Percentiles rank a stretch among this genome's conserved stretches.
Conservation (phyloP, 2,329 filamentous ascomycete species). For the Trichoderma pleuroti region DNA sequence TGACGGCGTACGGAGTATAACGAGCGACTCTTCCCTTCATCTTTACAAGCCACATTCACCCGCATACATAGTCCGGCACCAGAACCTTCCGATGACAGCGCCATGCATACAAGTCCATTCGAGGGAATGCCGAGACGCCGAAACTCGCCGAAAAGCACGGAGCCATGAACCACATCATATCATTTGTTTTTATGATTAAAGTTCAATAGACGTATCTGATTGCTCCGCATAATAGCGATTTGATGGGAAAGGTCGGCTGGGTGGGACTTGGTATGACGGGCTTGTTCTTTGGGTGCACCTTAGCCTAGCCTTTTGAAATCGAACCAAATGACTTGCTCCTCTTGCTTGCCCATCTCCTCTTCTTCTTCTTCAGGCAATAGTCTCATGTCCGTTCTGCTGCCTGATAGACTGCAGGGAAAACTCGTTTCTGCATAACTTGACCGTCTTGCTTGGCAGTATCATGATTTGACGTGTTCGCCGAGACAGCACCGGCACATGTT, state of each 20-base stretch:
- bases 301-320: background rate
- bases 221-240: background rate
- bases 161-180: background rate
- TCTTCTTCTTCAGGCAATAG: background rate
- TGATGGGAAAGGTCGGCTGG: background rate
- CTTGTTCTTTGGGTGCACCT: background rate
- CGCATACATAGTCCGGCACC: background rate
- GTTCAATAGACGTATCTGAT: background rate
- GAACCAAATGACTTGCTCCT: background rate
- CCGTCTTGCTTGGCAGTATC: background rate
- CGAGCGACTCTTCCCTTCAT: background rate
- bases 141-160: conserved; percentile 1
- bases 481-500: background rate
- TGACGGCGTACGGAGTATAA: conserved; percentile 7
- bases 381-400: background rate
- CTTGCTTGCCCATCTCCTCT: background rate
- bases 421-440: background rate
- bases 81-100: background rate
- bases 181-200: background rate
- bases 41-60: background rate
- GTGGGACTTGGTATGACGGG: background rate
- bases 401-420: background rate
- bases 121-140: conserved; percentile 11
- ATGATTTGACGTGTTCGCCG: background rate
- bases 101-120: background rate